These are phyloP conservation scores for Calonectria hawksworthii DNA, from an alignment of 2,329 filamentous ascomycete species.

Conservation along the genomic window DNA sequence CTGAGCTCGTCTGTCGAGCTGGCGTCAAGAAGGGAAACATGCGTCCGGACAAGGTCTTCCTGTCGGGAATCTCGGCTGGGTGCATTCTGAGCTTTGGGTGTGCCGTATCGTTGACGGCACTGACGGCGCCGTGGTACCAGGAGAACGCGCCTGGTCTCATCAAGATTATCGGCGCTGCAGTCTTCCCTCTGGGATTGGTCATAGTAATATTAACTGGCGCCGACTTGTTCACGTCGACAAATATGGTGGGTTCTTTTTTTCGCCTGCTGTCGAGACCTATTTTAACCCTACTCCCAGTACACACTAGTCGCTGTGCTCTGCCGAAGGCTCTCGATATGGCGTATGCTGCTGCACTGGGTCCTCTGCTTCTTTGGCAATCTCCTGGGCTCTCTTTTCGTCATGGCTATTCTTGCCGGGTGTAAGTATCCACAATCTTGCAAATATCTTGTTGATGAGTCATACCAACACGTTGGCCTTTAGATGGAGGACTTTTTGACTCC, in stretches of 20 bases:
- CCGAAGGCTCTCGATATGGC: slow-evolving; percentile 33
- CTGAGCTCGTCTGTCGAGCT: slow-evolving; percentile 37
- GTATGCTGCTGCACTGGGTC: slow-evolving; percentile 54
- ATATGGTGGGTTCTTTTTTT: slow-evolving; percentile 31
- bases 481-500: slow-evolving; percentile 59
- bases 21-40: slow-evolving; percentile 37
- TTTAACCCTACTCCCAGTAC: slow-evolving; percentile 28
- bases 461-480: slow-evolving; percentile 38
- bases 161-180: slow-evolving; percentile 39
- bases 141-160: slow-evolving; percentile 41
- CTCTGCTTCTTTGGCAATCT: slow-evolving; percentile 65
- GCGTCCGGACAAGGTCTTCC: slow-evolving; percentile 38
- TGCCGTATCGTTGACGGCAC: slow-evolving; percentile 36
- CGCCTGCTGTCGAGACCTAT: accelerated
- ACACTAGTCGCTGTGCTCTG: slow-evolving; percentile 41
- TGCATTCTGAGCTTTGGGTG: slow-evolving; percentile 43
- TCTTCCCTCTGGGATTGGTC: slow-evolving; percentile 41
- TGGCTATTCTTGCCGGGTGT: slow-evolving; percentile 61
- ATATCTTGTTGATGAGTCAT: accelerated
- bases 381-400: slow-evolving; percentile 62
- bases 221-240: slow-evolving; percentile 40
- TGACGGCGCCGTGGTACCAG: slow-evolving; percentile 41
- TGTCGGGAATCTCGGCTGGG: slow-evolving; percentile 37
- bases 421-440: not conserved
- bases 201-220: slow-evolving; percentile 39